Percentiles rank a stretch among this genome's conserved stretches.
These are phyloP conservation scores for Linnemannia zychae DNA, from an alignment of 192 early-diverging fungal genomes.

Conservation along the genomic window DNA sequence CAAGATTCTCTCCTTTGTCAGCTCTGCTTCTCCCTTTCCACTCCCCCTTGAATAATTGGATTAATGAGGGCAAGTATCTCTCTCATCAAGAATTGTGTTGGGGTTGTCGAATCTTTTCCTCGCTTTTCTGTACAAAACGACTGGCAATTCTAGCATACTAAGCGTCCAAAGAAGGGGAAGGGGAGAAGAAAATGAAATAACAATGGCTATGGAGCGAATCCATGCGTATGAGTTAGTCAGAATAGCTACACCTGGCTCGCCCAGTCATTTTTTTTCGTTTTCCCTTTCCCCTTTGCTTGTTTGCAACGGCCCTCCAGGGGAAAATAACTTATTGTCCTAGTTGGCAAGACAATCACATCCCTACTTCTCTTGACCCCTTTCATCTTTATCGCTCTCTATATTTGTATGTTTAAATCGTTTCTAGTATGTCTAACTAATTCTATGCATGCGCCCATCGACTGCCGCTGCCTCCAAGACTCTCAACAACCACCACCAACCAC, in stretches of 20 bases:
- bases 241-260: background rate
- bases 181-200: too few relatives aligned
- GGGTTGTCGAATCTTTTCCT: background rate
- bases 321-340: too few relatives aligned
- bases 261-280: too few relatives aligned
- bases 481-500: slow-evolving; percentile 37
- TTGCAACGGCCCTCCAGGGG: background rate
- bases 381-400: too few relatives aligned
- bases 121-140: too few relatives aligned
- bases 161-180: too few relatives aligned
- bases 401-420: background rate
- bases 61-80: background rate
- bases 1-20: too few relatives aligned
- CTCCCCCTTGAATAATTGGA: background rate
- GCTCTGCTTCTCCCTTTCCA: too few relatives aligned
- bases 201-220: too few relatives aligned
- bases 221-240: background rate
- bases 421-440: background rate
- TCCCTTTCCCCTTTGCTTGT: background rate
- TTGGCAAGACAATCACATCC: too few relatives aligned
- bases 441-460: slow-evolving; percentile 35
- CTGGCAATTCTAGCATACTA: too few relatives aligned
- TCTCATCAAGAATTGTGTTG: background rate
- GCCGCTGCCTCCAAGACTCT: slow-evolving; percentile 35
- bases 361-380: too few relatives aligned